phyloP scores from a whole-genome alignment of 306 rosid species.

The Parietaria judaica region DNA sequence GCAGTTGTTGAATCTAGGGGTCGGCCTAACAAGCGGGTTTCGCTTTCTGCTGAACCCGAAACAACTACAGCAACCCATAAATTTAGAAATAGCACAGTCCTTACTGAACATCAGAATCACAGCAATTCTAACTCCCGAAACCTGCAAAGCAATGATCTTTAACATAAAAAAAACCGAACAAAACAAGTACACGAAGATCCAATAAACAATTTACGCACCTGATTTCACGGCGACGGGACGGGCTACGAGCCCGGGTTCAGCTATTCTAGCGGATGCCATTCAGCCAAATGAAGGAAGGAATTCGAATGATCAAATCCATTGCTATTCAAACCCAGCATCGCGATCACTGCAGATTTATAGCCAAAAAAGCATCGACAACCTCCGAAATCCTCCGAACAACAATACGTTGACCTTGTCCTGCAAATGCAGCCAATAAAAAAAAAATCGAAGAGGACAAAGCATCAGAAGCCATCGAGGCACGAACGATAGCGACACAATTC shows the following conservation, averaged over 20 bases:
- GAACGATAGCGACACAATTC: slow-evolving; percentile 16
- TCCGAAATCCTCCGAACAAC: slow-evolving; percentile 39
- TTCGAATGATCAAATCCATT: slow-evolving; percentile 36
- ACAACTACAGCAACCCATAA: slow-evolving; percentile 84
- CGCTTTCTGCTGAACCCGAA: slow-evolving; percentile 57
- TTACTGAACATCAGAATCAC: slow-evolving; percentile 43
- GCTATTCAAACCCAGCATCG: slow-evolving; percentile 63
- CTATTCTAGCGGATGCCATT: slow-evolving; percentile 90
- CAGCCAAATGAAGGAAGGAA: slow-evolving; percentile 67
- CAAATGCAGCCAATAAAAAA: slow-evolving; percentile 15
- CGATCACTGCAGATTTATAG: slow-evolving; percentile 51
- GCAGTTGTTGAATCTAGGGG: slow-evolving; percentile 27
- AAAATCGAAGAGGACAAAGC: slow-evolving; percentile 12
- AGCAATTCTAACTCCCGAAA: slow-evolving; percentile 15
- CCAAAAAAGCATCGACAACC: slow-evolving; percentile 37
- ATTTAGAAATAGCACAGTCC: slow-evolving; percentile 35
- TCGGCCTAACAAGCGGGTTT: slow-evolving; percentile 24
- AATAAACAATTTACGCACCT: slow-evolving; percentile 25
- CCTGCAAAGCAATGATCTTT: slow-evolving; percentile 23
- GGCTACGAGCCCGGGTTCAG: slow-evolving; percentile 53
- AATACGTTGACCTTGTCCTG: slow-evolving; percentile 66
- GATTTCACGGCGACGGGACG: slow-evolving; percentile 30
- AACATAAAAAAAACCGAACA: neutral
- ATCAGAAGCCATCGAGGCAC: slow-evolving; percentile 29
- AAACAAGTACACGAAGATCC: neutral